These are phyloP conservation scores for Sclerotinia glacialis DNA, from an alignment of 2,329 filamentous ascomycete genomes.

Conservation along the genomic window DNA sequence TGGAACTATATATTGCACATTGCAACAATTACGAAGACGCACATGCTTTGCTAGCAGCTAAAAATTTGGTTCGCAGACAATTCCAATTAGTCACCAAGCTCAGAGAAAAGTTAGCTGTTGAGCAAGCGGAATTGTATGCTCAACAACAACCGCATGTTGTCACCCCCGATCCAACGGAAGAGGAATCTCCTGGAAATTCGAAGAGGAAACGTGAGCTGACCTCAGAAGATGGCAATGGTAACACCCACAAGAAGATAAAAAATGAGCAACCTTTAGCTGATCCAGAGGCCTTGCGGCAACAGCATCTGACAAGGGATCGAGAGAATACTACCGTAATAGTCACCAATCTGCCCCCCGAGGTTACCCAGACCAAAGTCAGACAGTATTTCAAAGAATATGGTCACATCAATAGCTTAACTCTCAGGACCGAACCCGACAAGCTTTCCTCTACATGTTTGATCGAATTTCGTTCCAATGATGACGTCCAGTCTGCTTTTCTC, in stretches of 20 bases:
- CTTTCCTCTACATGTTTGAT: slow-evolving; percentile 69
- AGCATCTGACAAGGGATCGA: slow-evolving; percentile 70
- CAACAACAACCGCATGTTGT: slow-evolving; percentile 37
- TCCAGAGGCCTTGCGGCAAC: slow-evolving; percentile 40
- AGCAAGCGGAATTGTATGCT: slow-evolving; percentile 54
- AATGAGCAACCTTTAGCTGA: slow-evolving; percentile 38
- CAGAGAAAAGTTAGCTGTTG: slow-evolving; percentile 62
- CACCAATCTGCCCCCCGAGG: slow-evolving; percentile 67
- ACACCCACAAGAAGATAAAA: slow-evolving; percentile 65
- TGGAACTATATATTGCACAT: slow-evolving; percentile 72
- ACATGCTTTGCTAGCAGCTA: slow-evolving; percentile 68
- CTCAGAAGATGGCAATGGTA: slow-evolving; percentile 49
- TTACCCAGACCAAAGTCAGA: slow-evolving; percentile 69
- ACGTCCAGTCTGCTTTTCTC: slow-evolving; percentile 76
- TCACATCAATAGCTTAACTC: slow-evolving; percentile 71
- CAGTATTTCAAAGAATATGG: slow-evolving; percentile 94
- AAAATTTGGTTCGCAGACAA: slow-evolving; percentile 70
- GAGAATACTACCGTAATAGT: slow-evolving; percentile 87
- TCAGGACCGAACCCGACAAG: slow-evolving; percentile 61
- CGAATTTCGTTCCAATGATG: slow-evolving; percentile 79
- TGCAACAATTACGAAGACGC: slow-evolving; percentile 89
- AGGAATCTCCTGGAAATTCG: slow-evolving; percentile 33
- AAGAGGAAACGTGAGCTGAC: slow-evolving; percentile 76
- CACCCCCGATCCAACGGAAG: slow-evolving; percentile 36
- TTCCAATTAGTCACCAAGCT: slow-evolving; percentile 61